phyloP scores from a whole-genome alignment of 306 rosid genomes.

The Vigna trinervia region DNA sequence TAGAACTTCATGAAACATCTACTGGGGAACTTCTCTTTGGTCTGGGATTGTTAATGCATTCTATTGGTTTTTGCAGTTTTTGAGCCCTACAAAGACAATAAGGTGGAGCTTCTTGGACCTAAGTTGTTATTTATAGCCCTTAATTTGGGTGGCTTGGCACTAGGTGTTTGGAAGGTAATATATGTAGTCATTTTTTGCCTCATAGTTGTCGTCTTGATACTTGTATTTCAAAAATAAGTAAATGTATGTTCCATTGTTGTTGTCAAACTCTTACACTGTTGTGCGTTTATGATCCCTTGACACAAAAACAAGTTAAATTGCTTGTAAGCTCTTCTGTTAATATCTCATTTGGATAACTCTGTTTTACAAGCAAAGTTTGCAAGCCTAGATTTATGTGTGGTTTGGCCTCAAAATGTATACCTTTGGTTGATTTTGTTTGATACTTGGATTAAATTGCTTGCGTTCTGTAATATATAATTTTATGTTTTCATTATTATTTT shows the following conservation, averaged over 20 bases:
- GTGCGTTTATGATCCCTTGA: not conserved
- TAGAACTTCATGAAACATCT: not conserved
- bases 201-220: not conserved
- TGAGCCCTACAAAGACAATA: conserved; percentile 95
- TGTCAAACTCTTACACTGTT: not conserved
- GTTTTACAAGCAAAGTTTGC: not conserved
- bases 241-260: not conserved
- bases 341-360: not conserved
- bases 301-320: conserved; percentile 3
- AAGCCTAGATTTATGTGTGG: not conserved
- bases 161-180: conserved; percentile 80
- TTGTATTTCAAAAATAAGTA: conserved; percentile 24
- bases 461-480: conserved; percentile 7
- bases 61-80: conserved; percentile 65
- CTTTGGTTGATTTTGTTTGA: conserved; percentile 25
- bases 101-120: conserved; percentile 92
- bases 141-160: conserved; percentile 88
- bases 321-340: not conserved
- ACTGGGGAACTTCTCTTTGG: conserved; percentile 20
- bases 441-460: conserved; percentile 28
- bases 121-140: conserved; percentile 93
- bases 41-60: conserved; percentile 19
- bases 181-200: conserved; percentile 9
- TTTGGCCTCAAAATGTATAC: conserved; percentile 11
- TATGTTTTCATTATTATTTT: not conserved